Evolutionary conservation across 345 rosid species (phyloP), one percentile per base, ranked within the genome.

Genomic region (Pistacia atlantica): DNA sequence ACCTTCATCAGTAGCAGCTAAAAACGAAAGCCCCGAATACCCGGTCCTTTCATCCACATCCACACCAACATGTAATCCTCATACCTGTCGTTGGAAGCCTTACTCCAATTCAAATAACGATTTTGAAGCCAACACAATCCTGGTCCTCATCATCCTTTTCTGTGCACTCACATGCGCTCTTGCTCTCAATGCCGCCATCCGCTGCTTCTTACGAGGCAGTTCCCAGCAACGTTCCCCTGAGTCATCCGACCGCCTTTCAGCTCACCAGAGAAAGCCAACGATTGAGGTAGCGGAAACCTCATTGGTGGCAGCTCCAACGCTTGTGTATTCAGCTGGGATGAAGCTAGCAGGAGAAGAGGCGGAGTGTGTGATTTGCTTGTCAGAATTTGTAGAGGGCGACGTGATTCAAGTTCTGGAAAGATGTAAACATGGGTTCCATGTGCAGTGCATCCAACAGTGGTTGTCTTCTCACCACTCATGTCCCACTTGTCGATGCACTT

Each of bases 371-470:
- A 93, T 93, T 28, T 93, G 98, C 86, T 83, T 93, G 85, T 79
- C 83, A 2, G 97, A 90, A 71, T 93, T 90, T 64, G 85, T 71
- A 6, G 86, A 84, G 62, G 97, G 93, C 13, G 97, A 92, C 18
- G 85, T 81, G 4, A 78, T 93, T 35, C 85, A 86, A 75, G 88
- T 90, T 49, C 46, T 93, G 77, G 89, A 78, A 65, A 80, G 81
- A 69, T 93, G 97, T 75, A 81, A 87, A 4, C 97, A 93, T 83
- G 94, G 93, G 7, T 93, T 93, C 80, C 98, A 93, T 81, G 89
- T 82, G 35, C 81, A 77, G 17, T 93, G 98, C 75, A 89, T 93
- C 25, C 89, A 86, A 72, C 83, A 75, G 22, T 91, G 95, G 98
- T 75, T 91, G 45, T 78, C 81, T 62, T 84, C 92, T 8, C 91